Base-by-base conservation (phyloP, 2,329 filamentous ascomycete species). In the Botryotinia globosa region DNA sequence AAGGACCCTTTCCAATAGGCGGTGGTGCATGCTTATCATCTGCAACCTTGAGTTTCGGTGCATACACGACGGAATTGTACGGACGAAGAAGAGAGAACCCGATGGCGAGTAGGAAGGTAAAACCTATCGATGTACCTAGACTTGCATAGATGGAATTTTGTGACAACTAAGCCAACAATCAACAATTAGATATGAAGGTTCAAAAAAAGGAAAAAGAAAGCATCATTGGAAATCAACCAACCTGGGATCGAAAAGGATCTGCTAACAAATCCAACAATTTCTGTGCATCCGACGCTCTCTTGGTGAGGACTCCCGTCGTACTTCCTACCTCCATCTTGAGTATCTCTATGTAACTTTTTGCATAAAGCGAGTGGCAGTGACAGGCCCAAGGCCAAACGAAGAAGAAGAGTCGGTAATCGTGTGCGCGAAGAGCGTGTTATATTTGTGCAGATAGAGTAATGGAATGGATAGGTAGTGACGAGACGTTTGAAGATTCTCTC, bases 41-140 rank as follows among this genome's bases (percentile, higher is more conserved):
- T 80, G 94, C 92, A 85, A 98, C 91, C 81, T 97, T 97, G 66
- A 97, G 86, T 81, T 97, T 95, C 58, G 96, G 96, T 5, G 96
- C 94, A 83, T 99, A 99, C 65, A 99, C 93, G 77, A 95, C 88
- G 72, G 91, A 92, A 82, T 98, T 95, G 82, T 94, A 94, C 8
- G 96, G 96, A 74, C 96, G 92, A 72, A 98, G 86, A 78, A 98
- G 85, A 75, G 94, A 97, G 86, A 98, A 99, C 76, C 90, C 83
- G 73, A 97, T 81, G 75, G 93, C 90, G 77, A 97, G 90, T 77
- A 90, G 85, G 75, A 87, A 79, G 14, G 94, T 93, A 79, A 96
- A 85, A 72, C 89, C 92, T 62, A 98, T 80, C 4, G 95, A 97
- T 34, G 92, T 94, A 75, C 86, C 92, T 62, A 98, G 84, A 66